These are phyloP conservation scores for Cubamyces lactineus DNA, from an alignment of 768 basidiomycete genomes.

Conservation along the genomic window DNA sequence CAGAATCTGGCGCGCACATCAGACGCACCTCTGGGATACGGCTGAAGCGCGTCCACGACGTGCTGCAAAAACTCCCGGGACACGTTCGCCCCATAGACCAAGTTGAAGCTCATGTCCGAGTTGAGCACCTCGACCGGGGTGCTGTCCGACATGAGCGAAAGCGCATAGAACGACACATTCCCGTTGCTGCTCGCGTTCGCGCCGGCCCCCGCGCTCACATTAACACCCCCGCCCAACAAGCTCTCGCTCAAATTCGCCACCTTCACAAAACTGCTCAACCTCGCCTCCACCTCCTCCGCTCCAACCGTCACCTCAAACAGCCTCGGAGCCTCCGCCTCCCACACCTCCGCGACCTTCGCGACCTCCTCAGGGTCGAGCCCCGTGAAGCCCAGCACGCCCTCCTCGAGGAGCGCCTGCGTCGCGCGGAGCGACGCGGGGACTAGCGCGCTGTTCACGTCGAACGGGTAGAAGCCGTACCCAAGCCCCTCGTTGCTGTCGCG, in stretches of 20 bases:
- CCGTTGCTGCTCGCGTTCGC: neutral
- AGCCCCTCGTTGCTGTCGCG: conserved; percentile 46
- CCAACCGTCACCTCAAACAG: conserved; percentile 42
- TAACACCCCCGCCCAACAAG: conserved; percentile 28
- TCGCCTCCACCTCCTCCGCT: conserved; percentile 32
- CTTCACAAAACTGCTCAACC: conserved; percentile 42
- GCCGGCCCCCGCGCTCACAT: neutral
- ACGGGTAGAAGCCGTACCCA: conserved; percentile 47
- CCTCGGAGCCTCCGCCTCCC: conserved; percentile 41
- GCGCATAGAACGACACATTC: conserved; percentile 43
- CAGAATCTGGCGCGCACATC: no score
- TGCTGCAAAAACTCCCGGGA: conserved; percentile 40
- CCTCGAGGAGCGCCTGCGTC: conserved; percentile 30
- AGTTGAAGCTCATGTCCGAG: conserved; percentile 47
- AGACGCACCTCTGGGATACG: conserved; percentile 46
- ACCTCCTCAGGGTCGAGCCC: conserved; percentile 25
- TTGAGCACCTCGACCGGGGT: conserved; percentile 46
- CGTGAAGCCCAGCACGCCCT: conserved; percentile 10
- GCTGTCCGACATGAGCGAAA: conserved; percentile 44
- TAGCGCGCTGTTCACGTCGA: conserved; percentile 48
- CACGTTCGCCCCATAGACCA: conserved; percentile 45
- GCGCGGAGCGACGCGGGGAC: conserved; percentile 46
- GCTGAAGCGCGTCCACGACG: conserved; percentile 42
- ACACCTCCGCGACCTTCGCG: conserved; percentile 35
- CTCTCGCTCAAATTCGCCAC: conserved; percentile 38